Percentiles rank a stretch among this genome's conserved stretches.
Conservation (phyloP, 495 filamentous ascomycete species). For the Friedmanniomyces endolithicus region DNA sequence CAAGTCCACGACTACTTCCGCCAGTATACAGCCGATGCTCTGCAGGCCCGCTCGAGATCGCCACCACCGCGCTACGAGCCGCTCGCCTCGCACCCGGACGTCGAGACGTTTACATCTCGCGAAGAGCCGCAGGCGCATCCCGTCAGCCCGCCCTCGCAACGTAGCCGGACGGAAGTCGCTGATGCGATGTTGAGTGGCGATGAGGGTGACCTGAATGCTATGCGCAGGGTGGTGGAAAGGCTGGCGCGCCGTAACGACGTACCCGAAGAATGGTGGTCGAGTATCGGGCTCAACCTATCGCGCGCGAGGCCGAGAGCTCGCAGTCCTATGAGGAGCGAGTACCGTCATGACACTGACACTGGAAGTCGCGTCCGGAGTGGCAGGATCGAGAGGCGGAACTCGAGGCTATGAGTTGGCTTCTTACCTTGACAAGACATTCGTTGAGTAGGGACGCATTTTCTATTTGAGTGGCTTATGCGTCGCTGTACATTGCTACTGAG, state of each 20-base stretch:
- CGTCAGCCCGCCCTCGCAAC: conserved; percentile 18
- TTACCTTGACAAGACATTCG: background rate
- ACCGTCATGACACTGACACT: background rate
- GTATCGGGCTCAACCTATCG: conserved; percentile 53
- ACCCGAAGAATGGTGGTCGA: conserved; percentile 66
- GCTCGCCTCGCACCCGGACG: conserved; percentile 14
- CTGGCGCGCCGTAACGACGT: conserved; percentile 57
- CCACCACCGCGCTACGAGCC: conserved; percentile 7
- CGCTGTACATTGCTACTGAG: no score
- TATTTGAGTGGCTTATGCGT: no score
- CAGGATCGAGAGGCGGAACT: conserved; percentile 8
- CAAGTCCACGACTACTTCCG: conserved; percentile 14
- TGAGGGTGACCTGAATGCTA: conserved; percentile 42
- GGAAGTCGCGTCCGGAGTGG: conserved; percentile 1
- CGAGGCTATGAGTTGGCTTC: conserved; percentile 2
- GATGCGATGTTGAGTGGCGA: conserved; percentile 15
- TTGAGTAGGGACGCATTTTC: no score
- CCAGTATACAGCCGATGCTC: conserved; percentile 1
- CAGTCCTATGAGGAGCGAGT: background rate
- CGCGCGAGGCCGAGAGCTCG: conserved; percentile 13
- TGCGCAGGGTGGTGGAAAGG: conserved; percentile 55
- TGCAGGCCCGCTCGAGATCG: background rate
- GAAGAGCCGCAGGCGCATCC: conserved; percentile 20
- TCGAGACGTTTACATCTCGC: conserved; percentile 48
- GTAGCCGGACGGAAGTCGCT: conserved; percentile 1